phyloP scores from a whole-genome alignment of 495 filamentous ascomycete species.

The Xylaria bambusicola region DNA sequence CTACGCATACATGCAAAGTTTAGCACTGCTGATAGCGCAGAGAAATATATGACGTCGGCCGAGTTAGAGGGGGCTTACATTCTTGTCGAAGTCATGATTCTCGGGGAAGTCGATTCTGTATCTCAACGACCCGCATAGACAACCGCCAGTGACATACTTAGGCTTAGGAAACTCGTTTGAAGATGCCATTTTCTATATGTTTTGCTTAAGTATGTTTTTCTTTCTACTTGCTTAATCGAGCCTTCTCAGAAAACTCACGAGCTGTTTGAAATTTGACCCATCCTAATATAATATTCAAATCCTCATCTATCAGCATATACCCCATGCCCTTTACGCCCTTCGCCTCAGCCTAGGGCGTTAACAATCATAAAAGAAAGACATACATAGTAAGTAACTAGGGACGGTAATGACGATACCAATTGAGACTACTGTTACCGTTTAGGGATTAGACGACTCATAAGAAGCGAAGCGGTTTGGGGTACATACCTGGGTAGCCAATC shows the following conservation, averaged over 20 bases:
- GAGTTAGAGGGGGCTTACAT: slow-evolving; percentile 25
- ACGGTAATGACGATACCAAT: too few relatives aligned
- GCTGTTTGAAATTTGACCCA: too few relatives aligned
- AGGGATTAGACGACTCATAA: too few relatives aligned
- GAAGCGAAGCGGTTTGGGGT: too few relatives aligned
- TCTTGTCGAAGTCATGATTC: slow-evolving; percentile 37
- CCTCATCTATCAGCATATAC: not conserved
- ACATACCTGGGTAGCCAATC: too few relatives aligned
- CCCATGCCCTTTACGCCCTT: slow-evolving; percentile 3
- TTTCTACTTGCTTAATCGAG: too few relatives aligned
- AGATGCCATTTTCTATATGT: slow-evolving; percentile 1
- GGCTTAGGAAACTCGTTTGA: slow-evolving; percentile 32
- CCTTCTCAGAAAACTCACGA: too few relatives aligned
- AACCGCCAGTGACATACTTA: slow-evolving; percentile 41
- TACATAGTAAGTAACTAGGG: too few relatives aligned
- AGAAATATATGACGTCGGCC: too few relatives aligned
- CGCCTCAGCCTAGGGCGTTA: slow-evolving; percentile 1
- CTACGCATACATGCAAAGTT: slow-evolving; percentile 23
- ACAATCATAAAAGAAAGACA: too few relatives aligned
- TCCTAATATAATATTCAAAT: not conserved
- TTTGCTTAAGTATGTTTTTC: not conserved
- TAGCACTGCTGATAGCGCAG: too few relatives aligned
- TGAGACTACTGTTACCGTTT: too few relatives aligned
- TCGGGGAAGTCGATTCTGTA: slow-evolving; percentile 39
- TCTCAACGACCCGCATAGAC: slow-evolving; percentile 40